Base-by-base conservation (phyloP, 2,329 filamentous ascomycete species). In the Seiridium unicorne region DNA sequence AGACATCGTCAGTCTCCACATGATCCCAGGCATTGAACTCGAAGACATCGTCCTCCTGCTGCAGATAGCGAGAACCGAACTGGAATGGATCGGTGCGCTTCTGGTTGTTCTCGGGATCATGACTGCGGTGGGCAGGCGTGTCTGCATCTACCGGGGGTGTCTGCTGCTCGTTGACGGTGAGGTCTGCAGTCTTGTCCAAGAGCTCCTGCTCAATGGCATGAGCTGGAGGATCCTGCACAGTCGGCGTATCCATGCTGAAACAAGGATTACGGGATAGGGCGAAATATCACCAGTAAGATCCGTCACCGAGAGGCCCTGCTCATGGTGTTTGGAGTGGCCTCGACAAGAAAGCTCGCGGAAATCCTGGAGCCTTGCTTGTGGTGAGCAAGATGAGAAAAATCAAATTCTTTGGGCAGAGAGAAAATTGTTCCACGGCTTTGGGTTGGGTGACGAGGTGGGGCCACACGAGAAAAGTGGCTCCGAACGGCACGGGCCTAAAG, bases 1-100 rank as follows among this genome's bases (percentile, higher is more conserved):
- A 98, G 46, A 88, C 84, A 68, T 92, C 87, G 78, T 98, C 94
- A 73, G 93, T 93, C 76, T 94, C 89, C 72, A 98, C 95, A 74
- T 99, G 94, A 74, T 99, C 95, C 95, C 95, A 99, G 44, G 95
- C 95, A 76, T 99, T 99, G 85, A 95, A 97, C 74, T 96, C 90
- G 78, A 94, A 99, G 70, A 96, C 91, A 73, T 98, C 84, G 78
- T 97, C 93, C 71, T 88, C 86, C 74, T 94, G 84, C 69, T 90
- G 87, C 56, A 99, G 86, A 70, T 85, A 91, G 61, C 94, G 91
- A 53, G 91, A 95, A 62, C 95, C 95, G 75, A 99, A 99, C 76
- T 96, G 90, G 76, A 98, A 99, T 18, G 95, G 95, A 72, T 97
- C 93, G 72, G 80, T 91, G 69, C 92, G 86, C 79, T 98, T 98